Base-by-base conservation (phyloP, 345 rosid genomes). In the Bruguiera parviflora region DNA sequence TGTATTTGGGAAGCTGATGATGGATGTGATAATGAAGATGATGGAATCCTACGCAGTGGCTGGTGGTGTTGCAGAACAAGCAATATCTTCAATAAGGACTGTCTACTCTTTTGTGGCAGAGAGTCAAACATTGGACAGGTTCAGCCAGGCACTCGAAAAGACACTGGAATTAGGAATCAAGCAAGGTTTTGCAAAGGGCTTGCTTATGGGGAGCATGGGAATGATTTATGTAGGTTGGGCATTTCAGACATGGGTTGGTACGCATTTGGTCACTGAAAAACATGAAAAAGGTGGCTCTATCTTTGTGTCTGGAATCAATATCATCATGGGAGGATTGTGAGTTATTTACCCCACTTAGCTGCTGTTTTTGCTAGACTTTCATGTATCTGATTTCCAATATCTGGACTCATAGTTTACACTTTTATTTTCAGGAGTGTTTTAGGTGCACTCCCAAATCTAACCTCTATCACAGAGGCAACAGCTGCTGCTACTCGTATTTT, bases 141-240 rank as follows among this genome's bases (percentile, higher is more conserved):
- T 81, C 83, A 86, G 93, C 61, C 24, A 20, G 5, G 80, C 86
- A 56, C 88, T 86, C 58, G 70, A 83, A 37, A 80, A 57, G 53
- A 84, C 89, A 18, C 47, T 81, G 83, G 85, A 75, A 35, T 53
- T 84, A 59, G 90, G 93, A 72, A 59, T 84, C 22, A 83, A 83
- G 75, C 85, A 73, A 79, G 93, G 90, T 39, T 67, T 84, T 37
- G 84, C 89, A 25, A 86, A 88, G 73, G 90, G 93, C 21, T 68
- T 88, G 74, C 31, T 88, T 85, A 81, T 84, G 87, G 93, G 93
- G 56, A 81, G 90, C 77, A 81, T 88, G 88, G 93, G 93, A 61
- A 83, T 67, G 55, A 82, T 88, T 43, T 88, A 83, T 74, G 69
- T 83, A 4, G 85, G 87, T 16, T 88, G 90, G 93, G 84, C 93